Evolutionary conservation across 192 early-diverging fungal genomes (phyloP), one percentile per base, ranked within the genome.

Genomic region (Coemansia sp.): DNA sequence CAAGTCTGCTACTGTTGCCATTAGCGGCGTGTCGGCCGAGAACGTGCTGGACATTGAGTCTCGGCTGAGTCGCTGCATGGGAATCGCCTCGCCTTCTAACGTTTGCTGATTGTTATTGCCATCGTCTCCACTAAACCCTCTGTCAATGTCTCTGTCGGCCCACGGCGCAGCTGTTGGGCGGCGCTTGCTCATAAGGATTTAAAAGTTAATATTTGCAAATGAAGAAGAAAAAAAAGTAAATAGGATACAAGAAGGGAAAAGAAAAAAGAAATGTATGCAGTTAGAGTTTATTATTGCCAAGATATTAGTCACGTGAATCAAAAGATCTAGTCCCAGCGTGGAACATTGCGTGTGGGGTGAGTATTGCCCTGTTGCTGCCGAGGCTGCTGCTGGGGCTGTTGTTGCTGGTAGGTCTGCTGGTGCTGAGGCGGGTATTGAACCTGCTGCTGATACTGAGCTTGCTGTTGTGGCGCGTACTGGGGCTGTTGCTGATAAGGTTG

Each of bases 1-100:
- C 55, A 82, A 32, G 52, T 82, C 80, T 1, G 37, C 55, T 6
- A 55, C 65, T 3, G 69, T 64, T 4, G 71, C 53, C 80, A 82
- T 82, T 13, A 82, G 49, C n/a, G 80, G 80, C 18, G 80, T 82
- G 69, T 70, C 80, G 9, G 74, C 55, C 11, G 79, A 70, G 16
- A 76, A 72, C 16, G 74, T 81, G 52, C 74, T 76, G 10, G 73
- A 72, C 39, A 72, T 37, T 34, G 58, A 59, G 68, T 67, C 64
- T 63, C 64, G 8, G 45, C 37, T 77, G 39, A 82, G 75, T 13
- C 66, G 65, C 27, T 76, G 80, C 69, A 82, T 63, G 13, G 74
- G 75, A 49, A 82, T 82, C 18, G 52, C 64, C 39, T 79, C 76
- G 9, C 49, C 67, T 22, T 44, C 32, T 1, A 49, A 49, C 0